Percentiles rank a stretch among this genome's conserved stretches.
phyloP scores from a whole-genome alignment of 2,329 filamentous ascomycete species.

The Talaromyces sp. region DNA sequence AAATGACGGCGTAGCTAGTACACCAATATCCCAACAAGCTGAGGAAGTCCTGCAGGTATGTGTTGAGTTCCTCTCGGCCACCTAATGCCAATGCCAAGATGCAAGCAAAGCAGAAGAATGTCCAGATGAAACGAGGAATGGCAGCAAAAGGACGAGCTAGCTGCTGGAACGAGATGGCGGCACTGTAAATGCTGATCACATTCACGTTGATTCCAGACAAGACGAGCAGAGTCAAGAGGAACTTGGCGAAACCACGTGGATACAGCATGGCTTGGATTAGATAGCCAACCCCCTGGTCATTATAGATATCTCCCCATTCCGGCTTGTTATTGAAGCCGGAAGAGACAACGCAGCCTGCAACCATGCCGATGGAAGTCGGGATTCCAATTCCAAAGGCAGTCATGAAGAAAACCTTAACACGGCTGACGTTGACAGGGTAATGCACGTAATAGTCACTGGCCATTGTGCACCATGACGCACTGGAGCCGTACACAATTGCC shows the following conservation, averaged over 20 bases:
- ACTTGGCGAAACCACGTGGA: constrained; percentile 43
- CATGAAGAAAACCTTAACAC: constrained; percentile 44
- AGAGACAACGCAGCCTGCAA: constrained; percentile 40
- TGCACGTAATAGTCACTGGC: constrained; percentile 45
- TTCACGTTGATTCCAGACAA: constrained; percentile 44
- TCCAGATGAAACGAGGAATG: constrained; percentile 47
- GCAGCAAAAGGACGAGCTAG: constrained; percentile 39
- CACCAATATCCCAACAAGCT: constrained; percentile 48
- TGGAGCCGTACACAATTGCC: constrained; percentile 45
- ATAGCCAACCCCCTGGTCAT: constrained; percentile 37
- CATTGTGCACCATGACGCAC: constrained; percentile 47
- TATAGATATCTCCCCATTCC: constrained; percentile 37
- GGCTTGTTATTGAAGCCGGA: constrained; percentile 38
- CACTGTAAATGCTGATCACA: constrained; percentile 39
- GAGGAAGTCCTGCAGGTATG: constrained; percentile 44
- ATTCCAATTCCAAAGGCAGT: constrained; percentile 45
- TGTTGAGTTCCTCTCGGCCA: constrained; percentile 39
- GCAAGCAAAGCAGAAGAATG: constrained; percentile 39
- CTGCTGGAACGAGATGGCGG: constrained; percentile 30
- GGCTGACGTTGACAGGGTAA: constrained; percentile 43
- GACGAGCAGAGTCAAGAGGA: constrained; percentile 32
- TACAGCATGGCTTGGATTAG: constrained; percentile 43
- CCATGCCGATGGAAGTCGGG: constrained; percentile 47
- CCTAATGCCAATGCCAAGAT: constrained; percentile 43
- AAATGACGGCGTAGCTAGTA: constrained; percentile 45